Evolutionary conservation across 2,329 filamentous ascomycete species (phyloP), one percentile per base, ranked within the genome.

Genomic region (Ascochyta rabiei): DNA sequence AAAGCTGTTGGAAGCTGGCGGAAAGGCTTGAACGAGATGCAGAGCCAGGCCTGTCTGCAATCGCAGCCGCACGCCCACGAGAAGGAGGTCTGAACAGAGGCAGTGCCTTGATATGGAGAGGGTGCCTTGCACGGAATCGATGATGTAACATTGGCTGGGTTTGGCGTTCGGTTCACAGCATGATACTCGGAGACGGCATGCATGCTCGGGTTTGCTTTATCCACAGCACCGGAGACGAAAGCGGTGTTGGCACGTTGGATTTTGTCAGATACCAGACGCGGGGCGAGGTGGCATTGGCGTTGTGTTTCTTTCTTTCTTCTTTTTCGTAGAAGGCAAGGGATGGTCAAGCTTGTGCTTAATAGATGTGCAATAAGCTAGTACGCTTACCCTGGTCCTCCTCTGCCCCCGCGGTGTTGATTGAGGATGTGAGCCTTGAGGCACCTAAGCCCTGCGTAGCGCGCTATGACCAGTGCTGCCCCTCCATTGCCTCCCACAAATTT

Each of bases 401-500:
- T 23, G 26, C 21, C 12, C 10, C 4, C 12, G 10, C 48, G 31
- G 31, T 19, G 40, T 12, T 6, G 16, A 5, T 12, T 6, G 16
- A 5, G 6, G 33, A 7, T 4, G 33, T 18, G 24, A 24, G 40
- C 23, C 30, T 18, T 16, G 12, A 16, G 40, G 21, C 10, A 21
- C 15, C 16, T 34, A 16, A 41, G 45, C 16, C 16, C 28, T 39
- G 28, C 4, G 35, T 38, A 16, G 28, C 7, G 34, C 30, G 46
- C 46, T 37, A 16, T 38, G 41, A 30, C 37, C 41, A 19, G 43
- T 16, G 23, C 37, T 61, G 60, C 59, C 64, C 62, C 62, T 62
- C 59, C 60, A 67, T 64, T 41, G 49, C 57, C 61, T 59, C 48
- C 53, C 59, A 63, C 64, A 67, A 69, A 67, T 62, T 69, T 59